Evolutionary conservation across 2,329 filamentous ascomycete genomes (phyloP).

Genomic region (Microascus cirrosus): DNA sequence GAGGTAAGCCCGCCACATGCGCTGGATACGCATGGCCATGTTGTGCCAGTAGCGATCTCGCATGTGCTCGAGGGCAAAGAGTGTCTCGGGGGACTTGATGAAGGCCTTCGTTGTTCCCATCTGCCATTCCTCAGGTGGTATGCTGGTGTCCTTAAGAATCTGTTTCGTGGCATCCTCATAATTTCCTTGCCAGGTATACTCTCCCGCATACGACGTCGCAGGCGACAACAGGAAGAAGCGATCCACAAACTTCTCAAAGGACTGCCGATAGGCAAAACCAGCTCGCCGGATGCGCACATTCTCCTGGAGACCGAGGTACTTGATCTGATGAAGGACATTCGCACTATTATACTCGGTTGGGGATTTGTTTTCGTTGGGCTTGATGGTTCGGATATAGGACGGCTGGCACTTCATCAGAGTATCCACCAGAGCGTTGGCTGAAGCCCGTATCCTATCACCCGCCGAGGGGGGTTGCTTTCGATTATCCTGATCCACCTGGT

Average conservation of each 20-base stretch:
- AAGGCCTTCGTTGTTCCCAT: conserved; percentile 96
- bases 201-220: conserved; percentile 89
- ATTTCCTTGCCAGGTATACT: conserved; percentile 92
- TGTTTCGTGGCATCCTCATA: conserved; percentile 79
- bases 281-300: conserved; percentile 96
- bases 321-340: conserved; percentile 96
- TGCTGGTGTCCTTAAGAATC: conserved; percentile 92
- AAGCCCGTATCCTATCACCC: conserved; percentile 89
- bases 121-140: conserved; percentile 91
- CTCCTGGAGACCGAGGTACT: conserved; percentile 97
- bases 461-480: conserved; percentile 87
- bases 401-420: conserved; percentile 96
- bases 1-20: conserved; percentile 93
- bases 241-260: conserved; percentile 96
- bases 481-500: conserved; percentile 92
- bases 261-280: conserved; percentile 93
- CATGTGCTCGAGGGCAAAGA: conserved; percentile 97
- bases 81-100: conserved; percentile 93
- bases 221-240: conserved; percentile 92
- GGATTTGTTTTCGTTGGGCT: conserved; percentile 98
- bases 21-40: conserved; percentile 95
- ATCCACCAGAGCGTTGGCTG: conserved; percentile 87
- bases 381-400: conserved; percentile 97
- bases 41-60: conserved; percentile 98
- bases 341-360: conserved; percentile 81